Evolutionary conservation across 305 asterid genomes (phyloP), one percentile per base, ranked within the genome.

Genomic region (Solanum hybrid): DNA sequence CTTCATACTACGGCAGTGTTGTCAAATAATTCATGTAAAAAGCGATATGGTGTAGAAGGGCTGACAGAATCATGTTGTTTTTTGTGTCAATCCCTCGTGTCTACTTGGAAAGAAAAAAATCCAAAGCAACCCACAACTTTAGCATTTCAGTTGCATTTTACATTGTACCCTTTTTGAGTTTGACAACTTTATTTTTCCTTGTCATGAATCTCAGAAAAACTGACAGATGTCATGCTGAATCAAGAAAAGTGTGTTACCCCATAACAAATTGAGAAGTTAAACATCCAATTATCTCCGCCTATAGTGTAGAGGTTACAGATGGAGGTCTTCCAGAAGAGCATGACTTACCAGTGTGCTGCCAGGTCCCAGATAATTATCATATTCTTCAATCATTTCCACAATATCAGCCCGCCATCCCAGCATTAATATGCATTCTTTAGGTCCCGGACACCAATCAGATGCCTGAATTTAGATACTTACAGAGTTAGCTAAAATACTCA

Each of bases 341-440:
- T 40, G 86, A 78, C 92, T 31, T 96, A 97, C 99, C 98, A 97
- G 85, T 86, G 92, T 90, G 89, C 99, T 97, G 87, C 99, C 98
- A 79, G 99, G 98, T 88, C 99, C 99, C 29, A 97, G 96, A 91
- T 96, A 96, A 89, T 95, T 96, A 93, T 97, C 98, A 60, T 96
- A 97, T 93, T 97, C 99, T 94, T 94, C 92, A 69, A 97, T 96
- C 99, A 96, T 97, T 92, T 95, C 96, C 37, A 94, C 91, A 73
- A 96, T 98, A 85, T 95, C 96, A 86, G 96, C 93, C 38, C 99
- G 96, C 99, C 99, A 97, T 81, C 99, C 99, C 12, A 97, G 98
- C 93, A 97, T 93, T 91, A 97, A 86, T 51, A 97, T 92, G 91
- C 94, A 89, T 94, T 97, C 99, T 92, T 93, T 96, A 77, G 97